phyloP scores from a whole-genome alignment of 257 asterid species.

The Osmanthus fragrans region DNA sequence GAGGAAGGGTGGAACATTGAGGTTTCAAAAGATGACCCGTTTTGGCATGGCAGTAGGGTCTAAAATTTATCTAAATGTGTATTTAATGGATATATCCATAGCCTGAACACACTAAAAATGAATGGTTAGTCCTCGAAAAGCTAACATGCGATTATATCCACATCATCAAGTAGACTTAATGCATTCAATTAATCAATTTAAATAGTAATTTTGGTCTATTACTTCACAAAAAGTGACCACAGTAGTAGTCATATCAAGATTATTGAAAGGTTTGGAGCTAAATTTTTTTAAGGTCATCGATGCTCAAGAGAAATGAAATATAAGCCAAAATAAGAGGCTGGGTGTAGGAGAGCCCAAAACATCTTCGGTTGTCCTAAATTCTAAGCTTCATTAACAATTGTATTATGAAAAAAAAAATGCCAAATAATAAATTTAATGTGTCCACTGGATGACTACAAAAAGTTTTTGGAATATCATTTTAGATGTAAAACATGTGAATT shows the following conservation, averaged over 20 bases:
- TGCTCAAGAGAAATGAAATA: background rate
- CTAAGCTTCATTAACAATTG: background rate
- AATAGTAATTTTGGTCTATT: background rate
- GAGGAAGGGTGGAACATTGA: background rate
- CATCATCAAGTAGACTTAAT: background rate
- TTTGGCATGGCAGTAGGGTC: background rate
- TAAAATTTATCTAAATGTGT: background rate
- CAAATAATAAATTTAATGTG: background rate
- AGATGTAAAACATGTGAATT: background rate
- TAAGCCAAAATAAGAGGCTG: background rate
- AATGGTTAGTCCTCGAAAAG: background rate
- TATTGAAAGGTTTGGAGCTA: background rate
- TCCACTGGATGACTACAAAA: constrained; percentile 5
- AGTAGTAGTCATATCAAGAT: background rate
- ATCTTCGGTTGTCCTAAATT: background rate
- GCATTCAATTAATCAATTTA: background rate
- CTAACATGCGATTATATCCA: background rate
- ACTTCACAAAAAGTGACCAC: background rate
- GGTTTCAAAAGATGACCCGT: background rate
- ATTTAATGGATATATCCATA: background rate
- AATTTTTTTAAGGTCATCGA: background rate
- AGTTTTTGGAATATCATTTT: background rate
- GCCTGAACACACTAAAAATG: background rate
- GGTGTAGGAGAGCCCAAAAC: background rate
- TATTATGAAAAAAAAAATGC: background rate